Conservation (phyloP, 2,329 filamentous ascomycete genomes). For the Fusarium illudens region DNA sequence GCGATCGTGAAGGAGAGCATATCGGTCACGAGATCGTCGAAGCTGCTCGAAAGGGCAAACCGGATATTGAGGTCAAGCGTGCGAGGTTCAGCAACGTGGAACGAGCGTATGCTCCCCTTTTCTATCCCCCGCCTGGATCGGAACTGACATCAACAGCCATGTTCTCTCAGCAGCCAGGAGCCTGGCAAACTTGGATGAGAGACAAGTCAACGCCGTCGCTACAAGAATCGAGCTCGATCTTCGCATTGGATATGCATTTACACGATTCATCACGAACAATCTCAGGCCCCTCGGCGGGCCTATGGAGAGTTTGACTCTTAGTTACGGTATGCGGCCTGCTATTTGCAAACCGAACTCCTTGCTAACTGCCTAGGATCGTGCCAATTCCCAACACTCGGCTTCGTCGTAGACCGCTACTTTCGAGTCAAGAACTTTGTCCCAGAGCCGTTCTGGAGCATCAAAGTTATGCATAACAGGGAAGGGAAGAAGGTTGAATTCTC, state of each 20-base stretch:
- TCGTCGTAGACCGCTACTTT: conserved; percentile 96
- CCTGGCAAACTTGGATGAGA: conserved; percentile 81
- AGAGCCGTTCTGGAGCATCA: conserved; percentile 93
- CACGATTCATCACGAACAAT: conserved; percentile 82
- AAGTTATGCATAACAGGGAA: conserved; percentile 79
- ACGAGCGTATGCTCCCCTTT: conserved; percentile 68
- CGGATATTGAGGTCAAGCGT: conserved; percentile 78
- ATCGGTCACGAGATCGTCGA: conserved; percentile 92
- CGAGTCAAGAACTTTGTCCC: conserved; percentile 93
- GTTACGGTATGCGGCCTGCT: conserved; percentile 70
- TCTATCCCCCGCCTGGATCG: no score
- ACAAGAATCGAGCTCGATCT: conserved; percentile 93
- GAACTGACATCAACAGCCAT: conserved; percentile 64
- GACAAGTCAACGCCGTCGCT: conserved; percentile 85
- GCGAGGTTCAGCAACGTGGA: conserved; percentile 97
- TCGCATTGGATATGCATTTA: conserved; percentile 91
- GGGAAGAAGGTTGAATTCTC: conserved; percentile 81
- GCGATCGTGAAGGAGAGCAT: conserved; percentile 95
- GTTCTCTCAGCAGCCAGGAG: conserved; percentile 83
- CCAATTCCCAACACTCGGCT: conserved; percentile 95
- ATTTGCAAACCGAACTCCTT: background rate
- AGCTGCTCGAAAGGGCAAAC: conserved; percentile 79
- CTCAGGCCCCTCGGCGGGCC: conserved; percentile 76
- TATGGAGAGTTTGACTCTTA: conserved; percentile 73
- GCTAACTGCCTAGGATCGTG: conserved; percentile 71